Conservation (phyloP, 768 basidiomycete species). For the Termitomyces sp. region DNA sequence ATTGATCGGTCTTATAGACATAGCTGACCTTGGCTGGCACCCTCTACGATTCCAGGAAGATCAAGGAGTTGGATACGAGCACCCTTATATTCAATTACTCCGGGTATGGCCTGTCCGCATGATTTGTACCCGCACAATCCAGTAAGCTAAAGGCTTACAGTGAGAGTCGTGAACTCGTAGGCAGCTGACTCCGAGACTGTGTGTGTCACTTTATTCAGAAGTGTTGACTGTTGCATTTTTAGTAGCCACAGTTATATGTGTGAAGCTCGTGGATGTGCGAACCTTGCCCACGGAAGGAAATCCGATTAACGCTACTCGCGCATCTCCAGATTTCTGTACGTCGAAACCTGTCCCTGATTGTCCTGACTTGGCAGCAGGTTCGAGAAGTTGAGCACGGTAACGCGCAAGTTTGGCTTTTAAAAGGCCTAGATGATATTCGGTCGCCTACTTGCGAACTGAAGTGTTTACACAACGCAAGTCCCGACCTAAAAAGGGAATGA, state of each 20-base stretch:
- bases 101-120: conserved; percentile 77
- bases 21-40: conserved; percentile 66
- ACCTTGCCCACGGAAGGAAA: conserved; percentile 95
- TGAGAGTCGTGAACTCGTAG: conserved; percentile 94
- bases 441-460: conserved; percentile 53
- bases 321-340: conserved; percentile 79
- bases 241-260: background rate
- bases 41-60: conserved; percentile 94
- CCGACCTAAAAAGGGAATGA: background rate
- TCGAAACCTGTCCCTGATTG: conserved; percentile 83
- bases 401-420: conserved; percentile 93
- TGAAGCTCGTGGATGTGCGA: background rate
- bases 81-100: conserved; percentile 94
- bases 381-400: conserved; percentile 92
- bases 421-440: conserved; percentile 90
- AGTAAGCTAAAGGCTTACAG: conserved; percentile 40
- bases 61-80: conserved; percentile 89
- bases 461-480: conserved; percentile 8
- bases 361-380: conserved; percentile 82
- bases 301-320: conserved; percentile 87
- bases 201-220: conserved; percentile 87
- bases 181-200: conserved; percentile 87
- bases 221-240: conserved; percentile 59
- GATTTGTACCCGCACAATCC: background rate
- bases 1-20: background rate